Base-by-base conservation (phyloP, 306 rosid species). In the Hippophae tibetana region DNA sequence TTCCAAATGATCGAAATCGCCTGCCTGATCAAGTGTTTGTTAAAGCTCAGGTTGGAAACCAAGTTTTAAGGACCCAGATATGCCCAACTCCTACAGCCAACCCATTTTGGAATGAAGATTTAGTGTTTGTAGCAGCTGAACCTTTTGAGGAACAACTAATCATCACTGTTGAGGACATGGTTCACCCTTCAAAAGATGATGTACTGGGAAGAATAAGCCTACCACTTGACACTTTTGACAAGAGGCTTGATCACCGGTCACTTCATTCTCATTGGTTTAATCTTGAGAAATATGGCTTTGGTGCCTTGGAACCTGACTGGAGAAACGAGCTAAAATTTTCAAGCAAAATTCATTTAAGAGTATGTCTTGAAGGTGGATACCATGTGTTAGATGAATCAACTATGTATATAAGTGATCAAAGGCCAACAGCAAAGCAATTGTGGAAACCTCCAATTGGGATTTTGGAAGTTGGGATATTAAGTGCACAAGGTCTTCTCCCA, bases 291-390 rank as follows among this genome's bases (percentile, higher is more conserved):
- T 85, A 63, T 43, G 95, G 90, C 13, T 92, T 92, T 13, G 96
- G 99, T 38, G 47, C 76, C 48, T 54, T 92, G 43, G 99, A 92
- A 75, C 81, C 83, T 41, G 96, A 92, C 61, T 72, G 96, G 71
- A 79, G 95, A 54, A 92, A 85, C n/a, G 96, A 92, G 67, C 79
- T 72, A 13, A 92, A 88, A 66, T 92, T 92, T 61, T 82, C 96
- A 2, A 92, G 90, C 60, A 78, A 82, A 69, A 61, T 92, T 74
- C 99, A 92, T 83, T 54, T 92, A 18, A 78, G 96, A 73, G 81
- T 78, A 62, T 90, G 89, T 73, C 98, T 90, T 67, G 98, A 87
- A 76, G 98, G 98, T 56, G 99, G 99, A 54, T 92, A 92, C 74
- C 99, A 92, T 62, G 99, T 92, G 14, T 72, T 92, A 13, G 96